Evolutionary conservation across 805 yeast species (phyloP).

Genomic region (Teunomyces panamensis): DNA sequence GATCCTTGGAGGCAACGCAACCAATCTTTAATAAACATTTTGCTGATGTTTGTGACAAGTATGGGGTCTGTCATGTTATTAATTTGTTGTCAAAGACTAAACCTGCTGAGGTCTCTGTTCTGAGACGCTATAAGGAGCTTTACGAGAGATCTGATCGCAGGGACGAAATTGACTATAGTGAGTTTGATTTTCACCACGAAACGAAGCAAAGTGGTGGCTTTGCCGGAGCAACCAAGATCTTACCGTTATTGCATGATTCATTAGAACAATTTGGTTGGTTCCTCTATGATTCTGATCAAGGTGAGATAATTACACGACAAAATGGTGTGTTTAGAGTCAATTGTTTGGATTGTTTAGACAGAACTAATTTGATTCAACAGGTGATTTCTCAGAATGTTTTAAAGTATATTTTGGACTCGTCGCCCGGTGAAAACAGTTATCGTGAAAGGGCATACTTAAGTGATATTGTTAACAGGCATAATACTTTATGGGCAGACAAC

Average conservation of each 20-base stretch:
- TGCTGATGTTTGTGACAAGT: slow-evolving; percentile 60
- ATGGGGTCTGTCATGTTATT: slow-evolving; percentile 87
- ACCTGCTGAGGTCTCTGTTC: slow-evolving; percentile 70
- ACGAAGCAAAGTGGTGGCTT: slow-evolving; percentile 84
- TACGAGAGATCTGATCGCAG: slow-evolving; percentile 25
- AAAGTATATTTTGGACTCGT: slow-evolving; percentile 34
- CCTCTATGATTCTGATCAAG: slow-evolving; percentile 57
- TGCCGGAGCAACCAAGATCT: slow-evolving; percentile 70
- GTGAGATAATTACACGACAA: slow-evolving; percentile 67
- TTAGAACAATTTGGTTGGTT: slow-evolving; percentile 81
- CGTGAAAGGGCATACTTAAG: slow-evolving; percentile 25
- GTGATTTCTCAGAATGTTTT: slow-evolving; percentile 73
- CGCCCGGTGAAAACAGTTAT: slow-evolving; percentile 18
- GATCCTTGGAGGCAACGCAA: slow-evolving; percentile 89
- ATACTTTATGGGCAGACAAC: slow-evolving; percentile 58
- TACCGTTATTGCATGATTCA: slow-evolving; percentile 62
- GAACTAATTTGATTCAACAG: slow-evolving; percentile 89
- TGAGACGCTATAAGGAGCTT: slow-evolving; percentile 63
- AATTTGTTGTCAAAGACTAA: slow-evolving; percentile 76
- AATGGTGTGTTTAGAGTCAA: slow-evolving; percentile 90
- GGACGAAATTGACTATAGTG: slow-evolving; percentile 53
- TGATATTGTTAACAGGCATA: slow-evolving; percentile 45
- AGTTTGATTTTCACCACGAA: slow-evolving; percentile 92
- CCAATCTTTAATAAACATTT: slow-evolving; percentile 87
- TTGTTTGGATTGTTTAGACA: slow-evolving; percentile 90